Base-by-base conservation (phyloP, 2,329 filamentous ascomycete genomes). In the Aspergillus sp. region DNA sequence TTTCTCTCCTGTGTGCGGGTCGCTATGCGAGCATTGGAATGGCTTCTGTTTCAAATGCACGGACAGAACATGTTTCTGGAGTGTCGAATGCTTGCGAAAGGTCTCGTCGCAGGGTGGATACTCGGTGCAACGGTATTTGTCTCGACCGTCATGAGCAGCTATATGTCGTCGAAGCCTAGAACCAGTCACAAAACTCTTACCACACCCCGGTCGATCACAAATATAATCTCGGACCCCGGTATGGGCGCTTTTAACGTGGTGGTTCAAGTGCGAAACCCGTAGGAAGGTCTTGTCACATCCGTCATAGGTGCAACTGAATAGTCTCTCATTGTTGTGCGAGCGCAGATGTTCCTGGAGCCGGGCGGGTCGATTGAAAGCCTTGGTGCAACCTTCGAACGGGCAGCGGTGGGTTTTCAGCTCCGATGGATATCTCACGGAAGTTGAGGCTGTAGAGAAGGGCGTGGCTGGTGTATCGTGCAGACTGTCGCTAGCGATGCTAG, bases 311-410 rank as follows among this genome's bases (percentile, higher is more conserved):
- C 93, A 98, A 39, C 81, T 80, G 73, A 89, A 96, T 0, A 91
- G 87, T 1, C 93, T 86, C 65, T 93, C 90, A 64, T 93, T 91
- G 53, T 86, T 93, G 73, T 98, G 93, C 1, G 89, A 92, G 62
- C 91, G 84, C 22, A 93, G 76, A 68, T 98, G 93, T 57, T 90
- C 87, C 58, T 88, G 82, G 4, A 97, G 81, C 26, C 91, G 86
- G 34, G 89, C 89, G 1, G 91, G 92, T 3, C 93, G 87, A 72
- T 96, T 96, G 80, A 95, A 98, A 6, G 88, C 86, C 76, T 96
- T 96, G 57, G 79, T 76, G 71, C 93, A 98, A 62, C 81, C 84
- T 11, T 87, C 83, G 71, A 85, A 88, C 1, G 88, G 86, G 75
- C 93, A 97, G 54, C 80, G 78, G 62, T 92, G 87, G 5, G 85